A percentile compares a stretch with the other conserved stretches of the same genome.
Conservation (phyloP, 176 grass and related monocot genomes). For the Bonia amplexicaulis region DNA sequence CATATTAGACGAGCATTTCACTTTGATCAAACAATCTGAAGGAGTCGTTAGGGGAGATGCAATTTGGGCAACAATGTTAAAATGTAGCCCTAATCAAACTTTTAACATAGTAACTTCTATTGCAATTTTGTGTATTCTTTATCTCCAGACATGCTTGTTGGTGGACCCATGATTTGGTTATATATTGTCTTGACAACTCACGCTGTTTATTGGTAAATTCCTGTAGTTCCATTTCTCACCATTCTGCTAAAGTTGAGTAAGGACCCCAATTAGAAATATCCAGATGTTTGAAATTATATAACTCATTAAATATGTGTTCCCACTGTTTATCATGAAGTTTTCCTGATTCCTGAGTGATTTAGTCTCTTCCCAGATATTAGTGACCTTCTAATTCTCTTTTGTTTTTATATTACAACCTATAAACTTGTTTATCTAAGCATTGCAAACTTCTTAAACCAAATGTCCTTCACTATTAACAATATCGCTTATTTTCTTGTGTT, state of each 20-base stretch:
- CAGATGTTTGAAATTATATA: neutral
- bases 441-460: neutral
- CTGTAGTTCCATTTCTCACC: neutral
- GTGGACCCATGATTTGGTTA: neutral
- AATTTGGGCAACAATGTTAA: neutral
- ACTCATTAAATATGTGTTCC: neutral
- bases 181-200: neutral
- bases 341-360: neutral
- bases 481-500: constrained; percentile 23
- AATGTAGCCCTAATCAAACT: neutral
- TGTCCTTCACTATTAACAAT: constrained; percentile 18
- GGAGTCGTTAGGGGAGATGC: neutral
- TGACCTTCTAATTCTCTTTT: neutral
- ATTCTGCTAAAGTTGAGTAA: neutral
- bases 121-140: neutral
- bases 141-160: neutral
- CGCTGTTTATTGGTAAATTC: neutral
- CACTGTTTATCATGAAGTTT: neutral
- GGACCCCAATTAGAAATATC: neutral
- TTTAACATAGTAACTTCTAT: no score
- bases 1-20: neutral
- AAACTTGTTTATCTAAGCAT: neutral
- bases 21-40: neutral
- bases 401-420: neutral
- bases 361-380: neutral